Evolutionary conservation across 768 basidiomycete genomes (phyloP).

Genomic region (Stropharia rugosoannulata): DNA sequence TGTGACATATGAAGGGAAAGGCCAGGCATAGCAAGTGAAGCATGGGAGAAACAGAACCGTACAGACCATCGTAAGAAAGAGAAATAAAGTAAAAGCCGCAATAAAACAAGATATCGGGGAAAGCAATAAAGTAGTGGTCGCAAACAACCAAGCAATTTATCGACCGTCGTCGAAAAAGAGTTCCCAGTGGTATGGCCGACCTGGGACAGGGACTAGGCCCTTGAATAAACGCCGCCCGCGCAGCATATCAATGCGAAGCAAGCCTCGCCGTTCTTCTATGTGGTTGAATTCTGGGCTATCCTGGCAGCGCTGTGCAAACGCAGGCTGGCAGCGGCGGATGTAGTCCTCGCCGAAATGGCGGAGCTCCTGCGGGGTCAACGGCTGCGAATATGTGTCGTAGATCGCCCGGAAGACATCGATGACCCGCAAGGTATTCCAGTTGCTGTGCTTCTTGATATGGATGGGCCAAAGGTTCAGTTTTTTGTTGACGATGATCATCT

Average conservation of each 20-base stretch:
- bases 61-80: slow-evolving; percentile 3
- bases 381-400: slow-evolving; percentile 43
- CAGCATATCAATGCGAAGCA: slow-evolving; percentile 57
- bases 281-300: slow-evolving; percentile 39
- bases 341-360: slow-evolving; percentile 23
- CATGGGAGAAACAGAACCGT: slow-evolving; percentile 16
- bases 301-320: slow-evolving; percentile 47
- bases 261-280: slow-evolving; percentile 43
- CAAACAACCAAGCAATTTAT: slow-evolving; percentile 10
- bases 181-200: slow-evolving; percentile 12
- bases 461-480: slow-evolving; percentile 38
- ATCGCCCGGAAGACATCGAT: slow-evolving; percentile 62
- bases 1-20: slow-evolving; percentile 9
- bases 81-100: slow-evolving; percentile 5
- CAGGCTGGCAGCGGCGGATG: slow-evolving; percentile 34
- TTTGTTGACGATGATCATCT: slow-evolving; percentile 50
- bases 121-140: neutral
- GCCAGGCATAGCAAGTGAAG: slow-evolving; percentile 14
- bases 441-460: slow-evolving; percentile 37
- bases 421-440: slow-evolving; percentile 44
- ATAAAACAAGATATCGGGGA: slow-evolving; percentile 3
- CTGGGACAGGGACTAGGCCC: slow-evolving; percentile 37
- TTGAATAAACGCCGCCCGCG: slow-evolving; percentile 52
- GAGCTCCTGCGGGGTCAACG: slow-evolving; percentile 44
- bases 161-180: slow-evolving; percentile 18